A percentile compares a stretch with the other conserved stretches of the same genome.
Conservation (phyloP, 192 early-diverging fungal species). For the Rhizophagus prolifer region DNA sequence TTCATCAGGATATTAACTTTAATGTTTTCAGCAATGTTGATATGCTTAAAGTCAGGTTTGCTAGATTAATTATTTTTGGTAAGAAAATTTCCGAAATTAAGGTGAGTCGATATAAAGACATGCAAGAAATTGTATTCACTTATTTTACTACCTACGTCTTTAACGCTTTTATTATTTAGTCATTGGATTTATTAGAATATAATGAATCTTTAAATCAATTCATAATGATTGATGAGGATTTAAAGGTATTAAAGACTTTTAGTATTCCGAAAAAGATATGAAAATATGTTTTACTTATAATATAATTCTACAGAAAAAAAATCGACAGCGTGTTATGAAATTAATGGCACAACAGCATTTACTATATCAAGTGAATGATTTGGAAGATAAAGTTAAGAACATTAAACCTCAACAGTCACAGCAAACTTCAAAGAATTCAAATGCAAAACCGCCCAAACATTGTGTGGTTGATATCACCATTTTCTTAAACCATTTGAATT, state of each 20-base stretch:
- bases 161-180: conserved; percentile 29
- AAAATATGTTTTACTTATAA: not conserved
- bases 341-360: conserved; percentile 41
- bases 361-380: conserved; percentile 41
- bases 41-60: conserved; percentile 2
- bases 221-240: conserved; percentile 42
- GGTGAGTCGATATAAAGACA: conserved; percentile 19
- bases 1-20: conserved; percentile 39
- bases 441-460: not conserved
- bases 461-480: conserved; percentile 51
- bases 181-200: conserved; percentile 42
- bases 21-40: conserved; percentile 6
- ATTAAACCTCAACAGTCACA: conserved; percentile 15
- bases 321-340: conserved; percentile 44
- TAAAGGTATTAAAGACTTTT: conserved; percentile 33
- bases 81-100: conserved; percentile 36
- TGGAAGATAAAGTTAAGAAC: conserved; percentile 41
- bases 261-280: not conserved
- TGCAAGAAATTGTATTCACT: not conserved
- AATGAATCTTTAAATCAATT: conserved; percentile 37
- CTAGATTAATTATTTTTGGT: conserved; percentile 34
- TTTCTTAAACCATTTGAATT: conserved; percentile 46
- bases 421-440: not conserved
- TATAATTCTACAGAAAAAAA: conserved; percentile 36
- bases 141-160: not conserved